Evolutionary conservation across 2,329 filamentous ascomycete species (phyloP), one percentile per base, ranked within the genome.

Genomic region (Dendryphion nanum): DNA sequence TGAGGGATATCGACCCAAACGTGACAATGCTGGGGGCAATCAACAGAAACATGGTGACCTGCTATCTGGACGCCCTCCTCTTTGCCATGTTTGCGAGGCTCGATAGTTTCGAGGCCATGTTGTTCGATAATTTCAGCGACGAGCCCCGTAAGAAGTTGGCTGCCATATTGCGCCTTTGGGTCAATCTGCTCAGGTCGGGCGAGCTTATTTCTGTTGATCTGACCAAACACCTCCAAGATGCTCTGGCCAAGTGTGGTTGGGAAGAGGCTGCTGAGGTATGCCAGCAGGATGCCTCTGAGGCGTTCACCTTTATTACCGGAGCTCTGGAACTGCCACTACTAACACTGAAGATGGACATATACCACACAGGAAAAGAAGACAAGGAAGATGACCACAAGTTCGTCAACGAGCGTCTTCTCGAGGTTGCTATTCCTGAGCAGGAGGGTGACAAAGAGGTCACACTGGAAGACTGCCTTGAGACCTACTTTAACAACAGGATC

Each of bases 61-160:
- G 93, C 70, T 97, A 94, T 62, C 73, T 97, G 13, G 93, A 97
- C 63, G 79, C 91, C 1, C 71, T 97, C 16, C 76, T 98, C 2
- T 97, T 96, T 62, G 86, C 91, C 63, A 96, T 98, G 89, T 97
- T 97, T 62, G 86, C 87, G 14, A 83, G 87, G 43, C 75, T 96
- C 24, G 85, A 89, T 50, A 90, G 86, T 47, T 98, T 95, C 62
- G 91, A 97, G 64, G 88, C 86, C 33, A 95, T 97, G 75, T 74
- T 96, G 21, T 90, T 87, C 62, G 85, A 84, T 40, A 81, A 83
- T 6, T 87, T 88, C 45, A 77, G 82, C 18, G 86, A 93, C 44
- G 81, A 88, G 46, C 73, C 77, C 17, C 79, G 84, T 46, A 82
- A 79, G 51, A 86, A 82, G 51, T 72, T 98, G 37, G 84, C 84